Conservation (phyloP, 257 asterid species). For the Plantago major region DNA sequence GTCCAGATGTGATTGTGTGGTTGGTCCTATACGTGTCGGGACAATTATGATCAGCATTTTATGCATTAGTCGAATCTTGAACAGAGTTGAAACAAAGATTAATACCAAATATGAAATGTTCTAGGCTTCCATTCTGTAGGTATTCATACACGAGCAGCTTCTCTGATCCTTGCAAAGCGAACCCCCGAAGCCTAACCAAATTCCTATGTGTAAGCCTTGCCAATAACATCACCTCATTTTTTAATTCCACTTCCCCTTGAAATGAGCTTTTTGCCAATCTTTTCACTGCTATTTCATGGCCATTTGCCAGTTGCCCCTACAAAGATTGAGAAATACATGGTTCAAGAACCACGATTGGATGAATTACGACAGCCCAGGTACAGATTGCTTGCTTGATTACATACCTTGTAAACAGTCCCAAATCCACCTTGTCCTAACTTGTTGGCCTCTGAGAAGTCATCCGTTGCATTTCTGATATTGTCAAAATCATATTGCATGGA, state of each 20-base stretch:
- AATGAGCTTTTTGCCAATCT: conserved; percentile 16
- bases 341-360: too few relatives aligned
- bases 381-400: too few relatives aligned
- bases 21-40: neutral
- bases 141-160: conserved; percentile 8
- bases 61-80: neutral
- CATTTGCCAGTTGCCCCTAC: conserved; percentile 22
- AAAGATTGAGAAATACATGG: too few relatives aligned
- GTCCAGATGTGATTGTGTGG: neutral
- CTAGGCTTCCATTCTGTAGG: conserved; percentile 26
- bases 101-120: conserved; percentile 15
- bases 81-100: neutral
- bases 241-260: conserved; percentile 13
- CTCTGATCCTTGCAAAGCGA: neutral
- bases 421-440: conserved; percentile 5
- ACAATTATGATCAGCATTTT: neutral
- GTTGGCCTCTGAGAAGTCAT: conserved; percentile 24
- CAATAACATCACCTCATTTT: conserved; percentile 3
- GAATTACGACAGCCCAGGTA: too few relatives aligned
- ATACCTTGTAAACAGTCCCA: conserved; percentile 29
- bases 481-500: conserved; percentile 25
- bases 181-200: conserved; percentile 4
- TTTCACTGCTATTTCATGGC: conserved; percentile 26
- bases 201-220: conserved; percentile 2
- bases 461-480: conserved; percentile 17